Evolutionary conservation across 257 asterid species (phyloP), one percentile per base, ranked within the genome.

Genomic region (Fraxinus anomala): DNA sequence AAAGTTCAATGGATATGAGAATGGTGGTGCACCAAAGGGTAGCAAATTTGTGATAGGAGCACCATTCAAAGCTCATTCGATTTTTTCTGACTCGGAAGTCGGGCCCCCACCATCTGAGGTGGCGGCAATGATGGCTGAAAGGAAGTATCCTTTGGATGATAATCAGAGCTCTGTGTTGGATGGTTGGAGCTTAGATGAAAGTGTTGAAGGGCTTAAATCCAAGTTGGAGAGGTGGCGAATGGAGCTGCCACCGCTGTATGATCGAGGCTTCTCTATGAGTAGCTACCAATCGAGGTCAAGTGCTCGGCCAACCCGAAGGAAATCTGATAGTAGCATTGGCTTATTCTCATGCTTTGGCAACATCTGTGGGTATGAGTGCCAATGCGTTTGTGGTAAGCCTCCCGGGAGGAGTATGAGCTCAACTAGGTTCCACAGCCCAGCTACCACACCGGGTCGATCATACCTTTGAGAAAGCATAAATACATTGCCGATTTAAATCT

Each of bases 31-130:
- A 23, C 83, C 72, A 26, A 82, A 79, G 78, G 79, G 73, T 24
- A 68, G 73, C 13, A 79, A 86, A 51, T 73, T 61, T 63, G 47
- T 51, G 31, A 17, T 26, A 31, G 77, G 76, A 19, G 81, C 77
- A 24, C 84, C 79, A 33, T 23, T 37, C 76, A 80, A 81, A 51
- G 82, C 77, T 21, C 75, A 70, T 28, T 87, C 91, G 2, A 33
- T 84, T 0, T 66, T 73, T 79, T 83, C 88, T 0, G 82, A 80
- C 40, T 90, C 92, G 0, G 94, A 90, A 54, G 85, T 92, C 47
- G 96, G 97, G 5, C 97, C 96, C 1, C 89, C 96, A 1, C 86
- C 94, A 0, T 92, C 97, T 8, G 91, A 87, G 68, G 90, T 92
- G 83, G 97, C 92, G 0, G 92, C 89, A 2, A 83, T 85, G 5